phyloP scores from a whole-genome alignment of 192 early-diverging fungal genomes.

The Cladochytrium replicatum region DNA sequence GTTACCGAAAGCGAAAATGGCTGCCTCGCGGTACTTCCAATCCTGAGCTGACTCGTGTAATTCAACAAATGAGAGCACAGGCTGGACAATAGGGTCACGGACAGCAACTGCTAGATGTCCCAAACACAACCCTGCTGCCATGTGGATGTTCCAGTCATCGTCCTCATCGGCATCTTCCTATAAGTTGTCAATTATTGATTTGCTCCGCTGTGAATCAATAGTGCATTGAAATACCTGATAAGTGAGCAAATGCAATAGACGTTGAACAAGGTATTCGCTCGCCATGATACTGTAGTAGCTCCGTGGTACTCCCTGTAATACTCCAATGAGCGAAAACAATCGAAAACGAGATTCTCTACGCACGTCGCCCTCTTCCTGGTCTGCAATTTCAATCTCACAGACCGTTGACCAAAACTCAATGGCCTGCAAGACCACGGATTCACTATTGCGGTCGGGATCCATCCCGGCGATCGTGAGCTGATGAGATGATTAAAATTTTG shows the following conservation, averaged over 20 bases:
- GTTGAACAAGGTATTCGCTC: constrained; percentile 71
- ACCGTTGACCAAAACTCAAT: constrained; percentile 99
- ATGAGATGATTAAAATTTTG: neutral
- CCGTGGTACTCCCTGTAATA: no score
- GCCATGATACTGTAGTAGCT: no score
- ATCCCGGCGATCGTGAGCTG: constrained; percentile 82
- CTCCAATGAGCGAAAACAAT: constrained; percentile 2
- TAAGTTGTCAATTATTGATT: neutral
- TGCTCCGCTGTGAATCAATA: constrained; percentile 12
- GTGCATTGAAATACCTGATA: constrained; percentile 45
- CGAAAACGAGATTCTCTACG: constrained; percentile 5
- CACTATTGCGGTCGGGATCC: constrained; percentile 77
- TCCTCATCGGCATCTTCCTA: constrained; percentile 96
- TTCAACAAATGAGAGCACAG: constrained; percentile 85
- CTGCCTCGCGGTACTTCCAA: constrained; percentile 94
- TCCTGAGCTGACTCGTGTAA: constrained; percentile 69
- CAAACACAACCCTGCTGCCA: constrained; percentile 96
- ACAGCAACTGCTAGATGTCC: constrained; percentile 76
- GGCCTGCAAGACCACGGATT: constrained; percentile 88
- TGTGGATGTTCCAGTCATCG: constrained; percentile 97
- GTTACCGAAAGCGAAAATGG: constrained; percentile 90
- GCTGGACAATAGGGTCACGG: constrained; percentile 67
- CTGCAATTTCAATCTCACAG: constrained; percentile 72
- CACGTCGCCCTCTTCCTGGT: constrained; percentile 56
- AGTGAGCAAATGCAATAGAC: constrained; percentile 80